phyloP scores from a whole-genome alignment of 108 stramenopile species.

The Mediolabrus comicus region DNA sequence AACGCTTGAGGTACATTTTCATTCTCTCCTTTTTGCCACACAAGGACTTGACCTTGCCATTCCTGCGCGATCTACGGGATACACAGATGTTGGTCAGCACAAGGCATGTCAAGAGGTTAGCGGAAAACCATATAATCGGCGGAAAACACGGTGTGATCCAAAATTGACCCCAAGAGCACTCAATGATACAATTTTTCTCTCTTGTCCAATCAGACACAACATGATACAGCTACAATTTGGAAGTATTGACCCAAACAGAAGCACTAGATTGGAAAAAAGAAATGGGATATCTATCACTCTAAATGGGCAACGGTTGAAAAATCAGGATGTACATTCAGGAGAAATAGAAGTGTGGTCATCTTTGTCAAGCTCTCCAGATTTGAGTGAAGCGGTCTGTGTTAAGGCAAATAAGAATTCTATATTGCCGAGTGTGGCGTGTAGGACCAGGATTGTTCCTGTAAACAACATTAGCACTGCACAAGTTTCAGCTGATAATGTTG shows the following conservation, averaged over 20 bases:
- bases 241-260: not conserved
- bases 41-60: slow-evolving; percentile 70
- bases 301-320: not conserved
- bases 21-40: slow-evolving; percentile 53
- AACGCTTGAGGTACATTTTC: slow-evolving; percentile 16
- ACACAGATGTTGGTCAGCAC: slow-evolving; percentile 13
- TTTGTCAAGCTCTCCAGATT: not conserved
- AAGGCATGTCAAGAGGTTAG: not conserved
- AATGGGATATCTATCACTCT: slow-evolving; percentile 3
- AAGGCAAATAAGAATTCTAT: not conserved
- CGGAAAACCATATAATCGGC: not conserved
- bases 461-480: not conserved
- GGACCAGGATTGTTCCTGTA: slow-evolving; percentile 7
- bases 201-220: slow-evolving; percentile 15
- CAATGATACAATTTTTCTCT: slow-evolving; percentile 6
- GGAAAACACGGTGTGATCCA: slow-evolving; percentile 20
- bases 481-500: not conserved
- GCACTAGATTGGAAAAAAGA: slow-evolving; percentile 1
- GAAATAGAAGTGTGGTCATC: slow-evolving; percentile 1
- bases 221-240: not conserved
- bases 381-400: slow-evolving; percentile 31
- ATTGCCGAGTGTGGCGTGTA: slow-evolving; percentile 9
- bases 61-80: slow-evolving; percentile 28
- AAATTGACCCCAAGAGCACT: slow-evolving; percentile 3
- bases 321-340: not conserved